Evolutionary conservation across 2,329 filamentous ascomycete genomes (phyloP).

Genomic region (Phaeosphaeriaceae sp.): DNA sequence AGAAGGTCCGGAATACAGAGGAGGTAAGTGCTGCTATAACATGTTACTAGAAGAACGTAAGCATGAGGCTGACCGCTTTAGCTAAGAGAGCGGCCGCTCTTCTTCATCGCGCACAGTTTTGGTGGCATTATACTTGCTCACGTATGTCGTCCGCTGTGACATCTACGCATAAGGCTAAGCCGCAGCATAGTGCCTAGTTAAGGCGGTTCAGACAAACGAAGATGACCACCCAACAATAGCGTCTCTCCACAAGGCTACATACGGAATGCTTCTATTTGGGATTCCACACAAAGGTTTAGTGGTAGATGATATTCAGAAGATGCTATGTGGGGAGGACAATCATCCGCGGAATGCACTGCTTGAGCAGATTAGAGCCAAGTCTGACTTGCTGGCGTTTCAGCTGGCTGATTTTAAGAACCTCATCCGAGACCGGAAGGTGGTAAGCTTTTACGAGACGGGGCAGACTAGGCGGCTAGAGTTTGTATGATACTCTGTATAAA

Average conservation of each 20-base stretch:
- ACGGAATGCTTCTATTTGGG: constrained; percentile 20
- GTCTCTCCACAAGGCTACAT: constrained; percentile 14
- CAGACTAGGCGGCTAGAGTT: background rate
- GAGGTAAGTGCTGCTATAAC: background rate
- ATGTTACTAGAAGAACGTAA: too few relatives aligned
- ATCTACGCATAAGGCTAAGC: too few relatives aligned
- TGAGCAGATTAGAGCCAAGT: background rate
- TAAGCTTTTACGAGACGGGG: background rate
- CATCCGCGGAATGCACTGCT: background rate
- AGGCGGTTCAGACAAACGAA: background rate
- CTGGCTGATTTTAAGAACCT: background rate
- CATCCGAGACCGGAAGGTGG: background rate
- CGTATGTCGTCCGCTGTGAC: too few relatives aligned
- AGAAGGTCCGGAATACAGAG: constrained; percentile 12
- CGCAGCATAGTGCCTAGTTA: background rate
- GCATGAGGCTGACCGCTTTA: background rate
- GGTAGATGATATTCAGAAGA: too few relatives aligned
- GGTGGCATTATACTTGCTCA: background rate
- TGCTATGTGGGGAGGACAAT: background rate
- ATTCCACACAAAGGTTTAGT: too few relatives aligned
- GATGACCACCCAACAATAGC: background rate
- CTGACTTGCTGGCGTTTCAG: background rate
- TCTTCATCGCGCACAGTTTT: background rate
- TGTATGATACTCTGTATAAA: background rate
- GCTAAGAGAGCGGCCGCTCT: background rate